These are phyloP conservation scores for Cryptosporidium parvum DNA, from an alignment of 169 alveolate species.

Conservation along the genomic window DNA sequence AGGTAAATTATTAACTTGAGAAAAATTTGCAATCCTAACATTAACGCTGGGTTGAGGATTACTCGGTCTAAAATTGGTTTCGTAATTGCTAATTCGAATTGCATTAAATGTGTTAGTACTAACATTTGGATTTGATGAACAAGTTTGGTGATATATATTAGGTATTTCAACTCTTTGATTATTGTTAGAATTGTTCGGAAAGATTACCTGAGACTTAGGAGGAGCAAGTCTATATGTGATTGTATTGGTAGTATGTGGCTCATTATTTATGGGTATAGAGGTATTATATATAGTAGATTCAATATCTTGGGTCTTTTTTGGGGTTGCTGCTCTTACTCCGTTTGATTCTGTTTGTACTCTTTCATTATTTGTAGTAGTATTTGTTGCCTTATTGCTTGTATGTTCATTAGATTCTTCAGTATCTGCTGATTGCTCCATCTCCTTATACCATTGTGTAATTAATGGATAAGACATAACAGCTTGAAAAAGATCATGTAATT, in stretches of 20 bases:
- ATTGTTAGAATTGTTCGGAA: constrained; percentile 42
- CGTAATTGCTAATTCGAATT: constrained; percentile 36
- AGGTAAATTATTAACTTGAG: constrained; percentile 36
- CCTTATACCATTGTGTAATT: constrained; percentile 66
- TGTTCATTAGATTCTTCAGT: background rate
- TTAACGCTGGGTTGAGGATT: constrained; percentile 66
- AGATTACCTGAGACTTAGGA: constrained; percentile 70
- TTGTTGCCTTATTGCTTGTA: constrained; percentile 2
- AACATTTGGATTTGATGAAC: background rate
- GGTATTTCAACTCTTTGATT: constrained; percentile 9
- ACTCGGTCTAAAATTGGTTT: constrained; percentile 34
- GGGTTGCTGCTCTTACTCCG: background rate
- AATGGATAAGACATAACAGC: constrained; percentile 65
- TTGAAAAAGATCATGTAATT: constrained; percentile 21
- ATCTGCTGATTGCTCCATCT: constrained; percentile 23
- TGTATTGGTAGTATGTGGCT: constrained; percentile 65
- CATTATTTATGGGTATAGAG: background rate
- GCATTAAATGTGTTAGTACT: constrained; percentile 41
- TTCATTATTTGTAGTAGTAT: background rate
- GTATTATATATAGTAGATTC: background rate
- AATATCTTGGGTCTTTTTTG: constrained; percentile 9
- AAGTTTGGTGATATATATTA: constrained; percentile 2
- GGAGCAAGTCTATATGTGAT: constrained; percentile 71
- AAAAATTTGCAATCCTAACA: constrained; percentile 56
- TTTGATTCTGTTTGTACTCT: background rate